Evolutionary conservation across 2,329 filamentous ascomycete species (phyloP).

Genomic region (Colletotrichum filicis): DNA sequence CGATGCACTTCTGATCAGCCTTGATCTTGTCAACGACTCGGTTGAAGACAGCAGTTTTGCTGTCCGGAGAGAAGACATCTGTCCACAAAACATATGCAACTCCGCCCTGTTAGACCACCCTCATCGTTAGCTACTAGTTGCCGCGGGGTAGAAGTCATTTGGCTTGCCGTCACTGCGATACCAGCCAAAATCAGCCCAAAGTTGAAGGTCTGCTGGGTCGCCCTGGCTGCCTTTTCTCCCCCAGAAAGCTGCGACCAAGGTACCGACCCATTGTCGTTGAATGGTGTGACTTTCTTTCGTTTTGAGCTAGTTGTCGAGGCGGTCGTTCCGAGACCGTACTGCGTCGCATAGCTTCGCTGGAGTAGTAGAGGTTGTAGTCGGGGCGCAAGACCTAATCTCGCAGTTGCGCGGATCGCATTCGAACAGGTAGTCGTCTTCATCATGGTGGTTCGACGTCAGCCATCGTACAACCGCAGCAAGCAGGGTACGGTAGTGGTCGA

Average conservation of each 20-base stretch:
- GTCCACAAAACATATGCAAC: conserved; percentile 82
- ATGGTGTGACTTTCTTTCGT: conserved; percentile 80
- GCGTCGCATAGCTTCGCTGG: conserved; percentile 67
- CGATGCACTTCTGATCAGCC: conserved; percentile 75
- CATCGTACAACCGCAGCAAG: conserved; percentile 43
- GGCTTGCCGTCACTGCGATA: conserved; percentile 76
- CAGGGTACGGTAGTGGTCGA: neutral
- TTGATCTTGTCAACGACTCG: conserved; percentile 84
- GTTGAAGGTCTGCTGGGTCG: conserved; percentile 92
- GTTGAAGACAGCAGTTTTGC: conserved; percentile 90
- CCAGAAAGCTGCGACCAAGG: conserved; percentile 82
- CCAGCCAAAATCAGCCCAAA: conserved; percentile 82
- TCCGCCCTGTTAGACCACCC: conserved; percentile 64
- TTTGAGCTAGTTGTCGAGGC: conserved; percentile 54
- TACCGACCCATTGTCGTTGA: conserved; percentile 86
- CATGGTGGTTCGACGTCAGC: conserved; percentile 53
- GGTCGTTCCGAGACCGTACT: conserved; percentile 56
- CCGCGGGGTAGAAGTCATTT: conserved; percentile 8
- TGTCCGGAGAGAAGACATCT: conserved; percentile 86
- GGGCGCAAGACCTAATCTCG: conserved; percentile 39
- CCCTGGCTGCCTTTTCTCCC: conserved; percentile 83
- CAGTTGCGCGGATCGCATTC: conserved; percentile 47
- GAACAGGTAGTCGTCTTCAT: conserved; percentile 58
- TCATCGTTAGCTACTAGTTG: conserved; percentile 8
- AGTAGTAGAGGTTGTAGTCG: conserved; percentile 50